Evolutionary conservation across 1,284 basidiomycete species (phyloP), one percentile per base, ranked within the genome.

Genomic region (Cryptococcus sp.): DNA sequence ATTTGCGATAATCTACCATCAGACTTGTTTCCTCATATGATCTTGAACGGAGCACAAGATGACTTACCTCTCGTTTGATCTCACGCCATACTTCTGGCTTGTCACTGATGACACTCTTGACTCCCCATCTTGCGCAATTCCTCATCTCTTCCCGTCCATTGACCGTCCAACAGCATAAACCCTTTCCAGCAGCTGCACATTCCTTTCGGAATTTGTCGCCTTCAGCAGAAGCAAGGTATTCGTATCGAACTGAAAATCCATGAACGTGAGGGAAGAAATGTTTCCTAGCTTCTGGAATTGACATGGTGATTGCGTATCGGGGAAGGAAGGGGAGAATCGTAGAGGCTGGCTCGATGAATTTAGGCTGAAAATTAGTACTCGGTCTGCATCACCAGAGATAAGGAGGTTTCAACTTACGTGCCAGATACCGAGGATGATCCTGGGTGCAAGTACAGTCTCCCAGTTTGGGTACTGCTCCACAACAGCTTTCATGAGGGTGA

Each of bases 131-230:
- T 18, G 87, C 86, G 55, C 90, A 91, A 82, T 97, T 89, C 78
- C 94, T 87, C 93, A 98, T 97, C 70, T 94, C 86, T 54, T 84
- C 83, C 10, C 85, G 83, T 45, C 86, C 82, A 71, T 98, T 98
- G 25, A 98, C 93, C 0, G 94, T 98, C 96, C 96, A 98, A 11
- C 93, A 90, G 82, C 92, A 86, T 44, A 97, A 66, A 64, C 82
- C 82, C 81, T 99, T 99, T 21, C 87, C 87, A 0, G 82, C 85
- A 16, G 69, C 76, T 69, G 84, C 84, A 73, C 89, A 92, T 57
- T 93, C 87, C 45, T 79, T 76, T 49, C 86, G 79, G 76, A 98
- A 98, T 60, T 81, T 83, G 60, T 65, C 69, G 22, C 78, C 80
- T 56, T 91, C 91, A 14, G 77, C 71, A 2, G 83, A 84, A n/a